Conservation (phyloP, 495 filamentous ascomycete genomes). For the Coniosporium apollinis region DNA sequence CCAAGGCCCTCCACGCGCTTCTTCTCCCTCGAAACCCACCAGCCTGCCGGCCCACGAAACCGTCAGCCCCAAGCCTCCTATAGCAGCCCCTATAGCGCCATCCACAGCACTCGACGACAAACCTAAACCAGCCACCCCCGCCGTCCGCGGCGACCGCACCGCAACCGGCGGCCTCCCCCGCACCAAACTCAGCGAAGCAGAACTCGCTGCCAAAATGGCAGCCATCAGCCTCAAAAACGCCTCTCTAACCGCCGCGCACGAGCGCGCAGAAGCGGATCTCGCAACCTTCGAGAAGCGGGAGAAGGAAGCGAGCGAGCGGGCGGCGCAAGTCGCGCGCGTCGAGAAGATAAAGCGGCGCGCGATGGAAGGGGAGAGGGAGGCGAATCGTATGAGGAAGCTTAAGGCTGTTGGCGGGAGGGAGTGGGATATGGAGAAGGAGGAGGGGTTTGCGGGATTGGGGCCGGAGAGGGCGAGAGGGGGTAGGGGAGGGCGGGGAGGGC, state of each 20-base stretch:
- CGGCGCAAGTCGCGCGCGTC: constrained; percentile 32
- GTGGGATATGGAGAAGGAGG: constrained; percentile 62
- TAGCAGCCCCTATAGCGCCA: neutral
- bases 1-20: too few species aligned
- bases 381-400: constrained; percentile 54
- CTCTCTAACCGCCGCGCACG: constrained; percentile 41
- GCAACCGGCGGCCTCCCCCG: constrained; percentile 46
- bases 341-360: constrained; percentile 39
- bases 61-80: too few species aligned
- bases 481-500: constrained; percentile 36
- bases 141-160: constrained; percentile 51
- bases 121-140: constrained; percentile 13
- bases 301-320: constrained; percentile 27
- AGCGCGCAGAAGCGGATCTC: constrained; percentile 49
- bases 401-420: constrained; percentile 47
- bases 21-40: too few species aligned
- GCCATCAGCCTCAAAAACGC: constrained; percentile 41
- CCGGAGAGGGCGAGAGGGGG: constrained; percentile 24
- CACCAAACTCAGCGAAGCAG: constrained; percentile 53
- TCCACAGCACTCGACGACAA: neutral
- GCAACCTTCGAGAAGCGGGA: constrained; percentile 51
- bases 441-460: constrained; percentile 41
- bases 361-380: constrained; percentile 56
- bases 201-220: constrained; percentile 42
- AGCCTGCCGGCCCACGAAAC: too few species aligned